Percentiles rank a stretch among this genome's conserved stretches.
Evolutionary conservation across 2,329 filamentous ascomycete genomes (phyloP).

Genomic region (Pseudogymnoascus sp.): DNA sequence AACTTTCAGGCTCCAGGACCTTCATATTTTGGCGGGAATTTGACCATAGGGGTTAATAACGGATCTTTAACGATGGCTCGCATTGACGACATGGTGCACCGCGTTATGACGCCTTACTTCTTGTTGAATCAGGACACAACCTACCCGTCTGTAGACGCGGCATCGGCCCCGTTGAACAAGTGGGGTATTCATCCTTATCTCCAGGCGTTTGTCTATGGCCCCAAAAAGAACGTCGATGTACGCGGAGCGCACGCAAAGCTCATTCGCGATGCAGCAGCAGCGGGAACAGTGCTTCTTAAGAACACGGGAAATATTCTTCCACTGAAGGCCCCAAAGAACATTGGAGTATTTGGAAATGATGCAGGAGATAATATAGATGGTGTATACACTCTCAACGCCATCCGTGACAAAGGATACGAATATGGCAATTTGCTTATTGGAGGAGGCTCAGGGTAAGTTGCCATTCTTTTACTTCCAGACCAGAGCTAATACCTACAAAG

Average conservation of each 20-base stretch:
- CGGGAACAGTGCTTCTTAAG: slow-evolving; percentile 58
- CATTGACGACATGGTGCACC: slow-evolving; percentile 43
- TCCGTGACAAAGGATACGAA: slow-evolving; percentile 10
- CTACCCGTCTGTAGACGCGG: slow-evolving; percentile 35
- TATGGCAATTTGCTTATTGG: slow-evolving; percentile 19
- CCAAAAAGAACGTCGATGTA: slow-evolving; percentile 40
- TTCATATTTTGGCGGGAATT: slow-evolving; percentile 19
- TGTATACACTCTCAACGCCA: slow-evolving; percentile 12
- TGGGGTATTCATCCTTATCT: not conserved
- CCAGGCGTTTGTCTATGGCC: slow-evolving; percentile 14
- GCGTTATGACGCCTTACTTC: slow-evolving; percentile 50
- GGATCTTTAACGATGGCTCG: slow-evolving; percentile 36
- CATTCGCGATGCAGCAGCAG: slow-evolving; percentile 50
- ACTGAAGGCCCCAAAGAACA: slow-evolving; percentile 37
- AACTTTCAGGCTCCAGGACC: slow-evolving; percentile 32
- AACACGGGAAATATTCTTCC: slow-evolving; percentile 43
- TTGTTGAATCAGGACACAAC: slow-evolving; percentile 41
- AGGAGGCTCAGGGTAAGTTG: slow-evolving; percentile 18
- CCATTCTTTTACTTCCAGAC: not conserved
- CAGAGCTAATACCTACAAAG: slow-evolving; percentile 15
- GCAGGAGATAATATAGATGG: slow-evolving; percentile 34
- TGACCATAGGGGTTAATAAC: slow-evolving; percentile 39
- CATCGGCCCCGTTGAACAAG: slow-evolving; percentile 31
- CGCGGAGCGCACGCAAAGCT: slow-evolving; percentile 46
- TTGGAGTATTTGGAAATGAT: slow-evolving; percentile 43